Conservation (phyloP, 192 early-diverging fungal genomes). For the Coemansia sp. region DNA sequence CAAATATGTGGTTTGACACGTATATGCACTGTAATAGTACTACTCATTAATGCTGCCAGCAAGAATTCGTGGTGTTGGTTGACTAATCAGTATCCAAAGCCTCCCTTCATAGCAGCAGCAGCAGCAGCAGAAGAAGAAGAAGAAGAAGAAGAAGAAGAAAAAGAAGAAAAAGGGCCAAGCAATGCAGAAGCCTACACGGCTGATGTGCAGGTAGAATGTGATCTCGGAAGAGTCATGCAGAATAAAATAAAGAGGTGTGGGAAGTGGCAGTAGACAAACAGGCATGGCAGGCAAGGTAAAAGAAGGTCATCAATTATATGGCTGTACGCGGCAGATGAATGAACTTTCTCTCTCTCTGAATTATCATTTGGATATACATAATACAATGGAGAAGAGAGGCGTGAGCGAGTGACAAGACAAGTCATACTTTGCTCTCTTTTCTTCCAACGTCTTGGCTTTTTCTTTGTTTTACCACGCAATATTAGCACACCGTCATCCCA, state of each 20-base stretch:
- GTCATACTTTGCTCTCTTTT: background rate
- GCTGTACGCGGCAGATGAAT: background rate
- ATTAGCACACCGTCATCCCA: background rate
- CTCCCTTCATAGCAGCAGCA: background rate
- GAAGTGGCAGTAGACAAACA: conserved; percentile 8
- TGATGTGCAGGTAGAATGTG: background rate
- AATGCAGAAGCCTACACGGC: background rate
- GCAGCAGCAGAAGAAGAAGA: conserved; percentile 2
- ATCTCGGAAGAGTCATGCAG: background rate
- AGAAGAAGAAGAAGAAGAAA: background rate
- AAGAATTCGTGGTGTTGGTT: background rate
- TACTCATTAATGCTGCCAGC: conserved; percentile 1
- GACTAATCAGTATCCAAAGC: background rate
- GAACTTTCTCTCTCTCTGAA: too few species aligned
- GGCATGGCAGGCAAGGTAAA: background rate
- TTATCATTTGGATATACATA: background rate
- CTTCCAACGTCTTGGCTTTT: background rate
- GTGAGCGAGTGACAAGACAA: background rate
- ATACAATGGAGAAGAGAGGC: conserved; percentile 2
- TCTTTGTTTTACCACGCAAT: background rate
- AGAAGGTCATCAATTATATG: conserved; percentile 5
- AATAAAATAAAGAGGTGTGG: background rate
- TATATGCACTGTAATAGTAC: conserved; percentile 4
- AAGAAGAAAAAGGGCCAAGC: background rate
- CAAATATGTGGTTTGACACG: background rate